These are phyloP conservation scores for Chrysanthemum makinoi DNA, from an alignment of 129 eudicot species.

Conservation along the genomic window DNA sequence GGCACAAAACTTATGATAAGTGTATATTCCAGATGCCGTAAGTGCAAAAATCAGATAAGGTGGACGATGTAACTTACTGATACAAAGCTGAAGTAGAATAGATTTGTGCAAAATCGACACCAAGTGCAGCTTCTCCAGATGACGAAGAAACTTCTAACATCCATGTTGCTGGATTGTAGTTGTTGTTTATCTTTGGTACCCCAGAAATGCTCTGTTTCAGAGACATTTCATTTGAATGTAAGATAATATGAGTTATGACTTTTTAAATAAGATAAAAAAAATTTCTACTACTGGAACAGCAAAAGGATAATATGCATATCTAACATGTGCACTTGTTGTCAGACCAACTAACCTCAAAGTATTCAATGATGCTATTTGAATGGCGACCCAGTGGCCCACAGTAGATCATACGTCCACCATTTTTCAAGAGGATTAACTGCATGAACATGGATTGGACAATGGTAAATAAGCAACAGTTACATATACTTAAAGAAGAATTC, in stretches of 20 bases:
- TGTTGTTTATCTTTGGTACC: conserved; percentile 59
- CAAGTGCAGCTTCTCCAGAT: conserved; percentile 63
- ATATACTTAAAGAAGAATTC: too few species aligned
- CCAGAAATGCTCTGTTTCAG: conserved; percentile 57
- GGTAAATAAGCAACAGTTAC: not conserved
- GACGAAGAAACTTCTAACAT: conserved; percentile 82
- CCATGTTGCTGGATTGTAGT: conserved; percentile 95
- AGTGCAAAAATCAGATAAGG: too few species aligned
- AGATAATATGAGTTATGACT: not conserved
- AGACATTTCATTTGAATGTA: conserved; percentile 7
- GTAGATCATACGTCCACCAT: conserved; percentile 53
- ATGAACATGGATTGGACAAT: conserved; percentile 1
- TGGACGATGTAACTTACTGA: conserved; percentile 47
- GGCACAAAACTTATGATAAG: not conserved
- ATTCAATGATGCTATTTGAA: conserved; percentile 47
- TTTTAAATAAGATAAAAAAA: not conserved
- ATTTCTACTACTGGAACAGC: not conserved
- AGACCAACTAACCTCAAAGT: conserved; percentile 48
- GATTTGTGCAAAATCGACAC: conserved; percentile 67
- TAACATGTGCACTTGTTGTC: not conserved
- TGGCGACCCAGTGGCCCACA: conserved; percentile 53
- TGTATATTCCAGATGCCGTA: too few species aligned
- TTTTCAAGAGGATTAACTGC: conserved; percentile 56
- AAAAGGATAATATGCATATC: too few species aligned
- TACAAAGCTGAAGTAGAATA: conserved; percentile 46